These are phyloP conservation scores for Apiotrichum siamense DNA, from an alignment of 1,284 basidiomycete genomes.

Conservation along the genomic window DNA sequence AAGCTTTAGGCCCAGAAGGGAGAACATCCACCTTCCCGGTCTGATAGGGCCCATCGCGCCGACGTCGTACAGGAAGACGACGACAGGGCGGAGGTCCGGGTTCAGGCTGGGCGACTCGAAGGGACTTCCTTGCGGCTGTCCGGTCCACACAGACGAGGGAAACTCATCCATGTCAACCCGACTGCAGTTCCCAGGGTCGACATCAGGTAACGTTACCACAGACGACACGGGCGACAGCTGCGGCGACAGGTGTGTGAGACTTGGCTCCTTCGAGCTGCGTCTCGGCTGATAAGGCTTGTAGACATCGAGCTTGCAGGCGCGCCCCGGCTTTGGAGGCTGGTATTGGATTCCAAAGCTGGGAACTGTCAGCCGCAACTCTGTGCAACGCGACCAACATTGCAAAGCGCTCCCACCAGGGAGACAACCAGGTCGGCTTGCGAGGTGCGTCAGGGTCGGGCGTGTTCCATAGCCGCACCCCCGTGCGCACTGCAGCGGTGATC, in stretches of 20 bases:
- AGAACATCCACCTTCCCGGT: constrained; percentile 20
- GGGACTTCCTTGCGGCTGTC: constrained; percentile 11
- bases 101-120: not conserved
- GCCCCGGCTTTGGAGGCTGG: not conserved
- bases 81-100: constrained; percentile 12
- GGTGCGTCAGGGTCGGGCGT: not conserved
- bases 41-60: constrained; percentile 21
- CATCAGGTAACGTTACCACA: constrained; percentile 11
- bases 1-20: constrained; percentile 19
- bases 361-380: not conserved
- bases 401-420: constrained; percentile 13
- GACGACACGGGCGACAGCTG: constrained; percentile 10
- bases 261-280: not conserved
- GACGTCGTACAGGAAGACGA: constrained; percentile 26
- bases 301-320: constrained; percentile 13
- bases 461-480: constrained; percentile 6
- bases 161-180: constrained; percentile 11
- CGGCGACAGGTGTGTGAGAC: not conserved
- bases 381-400: constrained; percentile 1
- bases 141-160: constrained; percentile 10
- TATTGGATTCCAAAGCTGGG: constrained; percentile 13
- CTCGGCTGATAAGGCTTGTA: constrained; percentile 8
- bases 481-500: constrained; percentile 3
- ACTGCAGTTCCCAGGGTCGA: constrained; percentile 11
- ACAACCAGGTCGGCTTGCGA: not conserved